Percentiles rank a stretch among this genome's conserved stretches.
phyloP scores from a whole-genome alignment of 1,284 basidiomycete species.

The Jaminaea rosea region DNA sequence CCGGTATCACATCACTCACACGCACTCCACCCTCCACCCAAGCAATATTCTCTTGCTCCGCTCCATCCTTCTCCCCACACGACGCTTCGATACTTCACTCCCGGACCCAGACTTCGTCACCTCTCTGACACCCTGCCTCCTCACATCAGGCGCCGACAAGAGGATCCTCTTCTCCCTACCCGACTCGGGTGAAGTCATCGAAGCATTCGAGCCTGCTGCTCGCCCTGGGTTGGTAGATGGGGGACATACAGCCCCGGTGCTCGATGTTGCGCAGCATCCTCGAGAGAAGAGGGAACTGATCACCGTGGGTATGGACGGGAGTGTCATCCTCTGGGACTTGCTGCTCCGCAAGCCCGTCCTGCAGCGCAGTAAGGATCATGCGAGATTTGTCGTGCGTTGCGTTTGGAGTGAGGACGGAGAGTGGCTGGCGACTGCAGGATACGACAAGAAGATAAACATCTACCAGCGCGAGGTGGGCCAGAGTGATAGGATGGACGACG shows the following conservation, averaged over 20 bases:
- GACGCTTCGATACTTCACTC: constrained; percentile 12
- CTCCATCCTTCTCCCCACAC: constrained; percentile 10
- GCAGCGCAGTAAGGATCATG: no score
- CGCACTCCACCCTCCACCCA: constrained; percentile 23
- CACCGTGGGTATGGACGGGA: constrained; percentile 37
- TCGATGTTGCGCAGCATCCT: constrained; percentile 29
- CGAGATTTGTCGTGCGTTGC: constrained; percentile 34
- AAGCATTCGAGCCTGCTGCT: constrained; percentile 16
- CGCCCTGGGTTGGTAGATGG: background rate
- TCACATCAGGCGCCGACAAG: constrained; percentile 32
- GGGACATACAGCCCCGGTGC: constrained; percentile 33
- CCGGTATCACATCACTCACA: constrained; percentile 5
- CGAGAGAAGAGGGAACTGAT: constrained; percentile 18
- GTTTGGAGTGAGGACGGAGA: constrained; percentile 21
- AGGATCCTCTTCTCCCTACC: constrained; percentile 27
- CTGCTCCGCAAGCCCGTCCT: no score
- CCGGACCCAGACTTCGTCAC: constrained; percentile 6
- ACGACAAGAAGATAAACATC: constrained; percentile 33
- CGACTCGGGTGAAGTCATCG: constrained; percentile 25
- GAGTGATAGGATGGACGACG: constrained; percentile 2
- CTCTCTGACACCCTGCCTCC: constrained; percentile 11
- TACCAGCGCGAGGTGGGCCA: constrained; percentile 17
- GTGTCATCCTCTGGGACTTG: constrained; percentile 36
- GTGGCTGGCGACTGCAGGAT: constrained; percentile 34
- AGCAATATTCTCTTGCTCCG: constrained; percentile 36